These are phyloP conservation scores for Coemansia guatemalensis DNA, from an alignment of 192 early-diverging fungal genomes.

Conservation along the genomic window DNA sequence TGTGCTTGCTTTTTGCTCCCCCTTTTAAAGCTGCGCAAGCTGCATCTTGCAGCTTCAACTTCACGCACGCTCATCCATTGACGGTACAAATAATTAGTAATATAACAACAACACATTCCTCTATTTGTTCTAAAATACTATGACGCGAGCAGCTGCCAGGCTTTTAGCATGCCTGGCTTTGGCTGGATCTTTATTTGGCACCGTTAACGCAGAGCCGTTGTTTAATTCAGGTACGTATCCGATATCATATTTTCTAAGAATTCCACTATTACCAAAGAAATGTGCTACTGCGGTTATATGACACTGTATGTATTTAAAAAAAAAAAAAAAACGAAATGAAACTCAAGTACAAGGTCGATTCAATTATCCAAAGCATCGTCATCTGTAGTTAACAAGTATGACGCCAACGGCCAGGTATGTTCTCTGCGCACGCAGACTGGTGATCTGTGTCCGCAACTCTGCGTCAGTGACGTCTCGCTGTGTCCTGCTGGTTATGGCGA, in stretches of 20 bases:
- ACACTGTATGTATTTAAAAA: neutral
- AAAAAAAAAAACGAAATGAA: neutral
- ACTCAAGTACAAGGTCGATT: neutral
- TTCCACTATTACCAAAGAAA: neutral
- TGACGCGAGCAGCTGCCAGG: neutral
- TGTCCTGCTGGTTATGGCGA: conserved; percentile 44
- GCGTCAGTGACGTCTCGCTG: conserved; percentile 47
- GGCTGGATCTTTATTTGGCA: neutral
- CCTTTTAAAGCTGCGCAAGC: neutral
- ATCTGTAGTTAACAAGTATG: conserved; percentile 54
- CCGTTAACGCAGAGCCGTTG: conserved; percentile 15
- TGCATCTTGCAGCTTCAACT: neutral
- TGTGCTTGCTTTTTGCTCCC: too few species aligned
- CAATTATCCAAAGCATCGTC: neutral
- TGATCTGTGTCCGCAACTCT: conserved; percentile 54
- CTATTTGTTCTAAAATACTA: neutral
- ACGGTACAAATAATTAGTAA: neutral
- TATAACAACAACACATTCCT: neutral
- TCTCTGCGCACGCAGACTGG: conserved; percentile 45
- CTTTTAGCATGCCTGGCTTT: neutral
- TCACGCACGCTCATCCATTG: neutral
- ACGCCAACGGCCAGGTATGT: conserved; percentile 46
- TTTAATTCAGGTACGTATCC: conserved; percentile 27
- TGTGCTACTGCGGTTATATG: neutral
- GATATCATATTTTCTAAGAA: neutral